Base-by-base conservation (phyloP, 2,329 filamentous ascomycete species). In the Colletotrichum brevisporum region DNA sequence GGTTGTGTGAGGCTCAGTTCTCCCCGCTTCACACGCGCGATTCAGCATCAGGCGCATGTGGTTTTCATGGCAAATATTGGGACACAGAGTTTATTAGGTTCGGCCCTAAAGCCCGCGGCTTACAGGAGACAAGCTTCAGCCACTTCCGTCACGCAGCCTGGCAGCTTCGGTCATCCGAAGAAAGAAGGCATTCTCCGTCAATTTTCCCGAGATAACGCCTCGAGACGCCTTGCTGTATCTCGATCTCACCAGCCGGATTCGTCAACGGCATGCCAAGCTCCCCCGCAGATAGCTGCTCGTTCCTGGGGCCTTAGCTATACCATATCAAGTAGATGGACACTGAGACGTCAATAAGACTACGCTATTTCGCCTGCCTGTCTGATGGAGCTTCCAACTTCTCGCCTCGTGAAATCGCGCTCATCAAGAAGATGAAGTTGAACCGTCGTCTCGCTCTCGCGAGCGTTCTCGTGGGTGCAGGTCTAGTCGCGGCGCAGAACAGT, bases 61-160 rank as follows among this genome's bases (percentile, higher is more conserved):
- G 31, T 8, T 36, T 10, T 36, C 31, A 36, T 36, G 31, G 31
- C 31, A 10, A 36, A 6, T 36, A 6, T 2, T 36, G 9, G 31
- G 31, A 36, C 31, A 10, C 8, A 9, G 31, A 36, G 2, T 36
- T 36, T 12, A 36, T 36, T 12, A 36, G 31, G 31, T 36, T 36
- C 31, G 8, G 45, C 45, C 36, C 26, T 27, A n/a, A 10, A 43
- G 21, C n/a, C 24, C 18, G 21, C 15, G 39, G n/a, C 12, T 51
- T 12, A 41, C 18, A 26, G 36, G 6, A n/a, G 10, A 47, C 56
- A 63, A 57, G 59, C 58, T 63, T 56, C 16, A 45, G 64, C 43
- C 31, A 39, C 18, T 56, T 9, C n/a, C 36, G 31, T 36, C 31
- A 36, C 31, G 31, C 6, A 39, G 6, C 5, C 6, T 36, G 54